phyloP scores from a whole-genome alignment of 768 basidiomycete genomes.

The Flagelloscypha sp. region DNA sequence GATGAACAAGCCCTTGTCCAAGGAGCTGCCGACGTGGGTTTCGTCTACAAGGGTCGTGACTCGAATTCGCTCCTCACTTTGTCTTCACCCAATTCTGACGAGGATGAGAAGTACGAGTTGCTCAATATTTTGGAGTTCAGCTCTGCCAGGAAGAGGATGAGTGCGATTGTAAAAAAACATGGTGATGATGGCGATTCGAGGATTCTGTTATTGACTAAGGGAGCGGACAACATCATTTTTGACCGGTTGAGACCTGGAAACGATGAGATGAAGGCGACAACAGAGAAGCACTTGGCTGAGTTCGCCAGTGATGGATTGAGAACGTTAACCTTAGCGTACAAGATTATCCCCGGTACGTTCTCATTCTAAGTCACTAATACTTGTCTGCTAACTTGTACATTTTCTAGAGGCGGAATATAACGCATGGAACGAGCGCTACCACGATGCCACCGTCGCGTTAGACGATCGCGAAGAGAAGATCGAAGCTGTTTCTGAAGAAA shows the following conservation, averaged over 20 bases:
- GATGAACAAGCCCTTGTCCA: conserved; percentile 96
- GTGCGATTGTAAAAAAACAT: conserved; percentile 75
- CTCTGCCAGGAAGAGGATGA: conserved; percentile 91
- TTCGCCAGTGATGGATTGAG: conserved; percentile 86
- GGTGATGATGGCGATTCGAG: conserved; percentile 49
- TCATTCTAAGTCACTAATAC: no score
- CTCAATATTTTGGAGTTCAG: conserved; percentile 95
- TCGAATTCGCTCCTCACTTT: conserved; percentile 79
- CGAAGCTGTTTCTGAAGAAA: conserved; percentile 68
- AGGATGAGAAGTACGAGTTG: conserved; percentile 75
- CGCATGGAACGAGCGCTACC: conserved; percentile 74
- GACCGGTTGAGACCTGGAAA: conserved; percentile 71
- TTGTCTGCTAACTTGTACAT: conserved; percentile 6
- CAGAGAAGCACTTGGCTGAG: conserved; percentile 77
- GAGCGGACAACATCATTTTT: conserved; percentile 96
- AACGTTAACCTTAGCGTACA: conserved; percentile 91
- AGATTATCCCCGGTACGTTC: conserved; percentile 60
- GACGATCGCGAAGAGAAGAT: conserved; percentile 75
- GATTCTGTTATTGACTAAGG: conserved; percentile 78
- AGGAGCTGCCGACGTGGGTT: conserved; percentile 92
- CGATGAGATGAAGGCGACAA: conserved; percentile 63
- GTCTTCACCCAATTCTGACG: conserved; percentile 34
- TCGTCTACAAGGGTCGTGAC: conserved; percentile 85
- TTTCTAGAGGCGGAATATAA: conserved; percentile 67
- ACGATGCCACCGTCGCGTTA: conserved; percentile 68